phyloP scores from a whole-genome alignment of 2,329 filamentous ascomycete genomes.

The Alternaria incomplexa region DNA sequence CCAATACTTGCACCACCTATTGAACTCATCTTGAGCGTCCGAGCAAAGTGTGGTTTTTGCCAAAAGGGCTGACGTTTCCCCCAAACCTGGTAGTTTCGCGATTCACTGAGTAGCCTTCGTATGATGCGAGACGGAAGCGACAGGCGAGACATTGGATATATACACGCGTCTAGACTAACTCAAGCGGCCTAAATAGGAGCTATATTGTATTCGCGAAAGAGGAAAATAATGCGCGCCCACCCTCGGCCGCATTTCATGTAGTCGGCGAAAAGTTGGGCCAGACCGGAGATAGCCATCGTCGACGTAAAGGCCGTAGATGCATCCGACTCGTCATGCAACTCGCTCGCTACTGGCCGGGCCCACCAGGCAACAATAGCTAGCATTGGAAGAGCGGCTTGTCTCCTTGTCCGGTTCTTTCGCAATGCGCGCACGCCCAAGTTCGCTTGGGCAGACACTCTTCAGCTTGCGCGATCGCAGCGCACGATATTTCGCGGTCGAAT shows the following conservation, averaged over 20 bases:
- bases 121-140: conserved; percentile 7
- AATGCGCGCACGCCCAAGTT: background rate
- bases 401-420: conserved; percentile 18
- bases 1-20: conserved; percentile 28
- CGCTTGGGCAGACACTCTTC: background rate
- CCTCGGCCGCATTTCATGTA: background rate
- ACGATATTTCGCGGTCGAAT: conserved; percentile 2
- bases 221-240: background rate
- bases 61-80: conserved; percentile 10
- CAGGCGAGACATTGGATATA: conserved; percentile 19
- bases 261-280: background rate
- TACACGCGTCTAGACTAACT: background rate
- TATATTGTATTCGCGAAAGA: background rate
- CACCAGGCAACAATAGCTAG: background rate
- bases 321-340: background rate
- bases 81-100: background rate
- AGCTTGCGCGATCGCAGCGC: background rate
- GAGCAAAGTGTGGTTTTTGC: conserved; percentile 30
- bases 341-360: conserved; percentile 16
- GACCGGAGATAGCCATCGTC: conserved; percentile 23
- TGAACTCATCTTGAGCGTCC: conserved; percentile 41
- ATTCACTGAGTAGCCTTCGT: background rate
- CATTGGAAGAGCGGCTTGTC: conserved; percentile 3
- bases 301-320: conserved; percentile 16
- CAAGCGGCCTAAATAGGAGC: background rate